Conservation (phyloP, 768 basidiomycete species). For the Mycena vulgaris region DNA sequence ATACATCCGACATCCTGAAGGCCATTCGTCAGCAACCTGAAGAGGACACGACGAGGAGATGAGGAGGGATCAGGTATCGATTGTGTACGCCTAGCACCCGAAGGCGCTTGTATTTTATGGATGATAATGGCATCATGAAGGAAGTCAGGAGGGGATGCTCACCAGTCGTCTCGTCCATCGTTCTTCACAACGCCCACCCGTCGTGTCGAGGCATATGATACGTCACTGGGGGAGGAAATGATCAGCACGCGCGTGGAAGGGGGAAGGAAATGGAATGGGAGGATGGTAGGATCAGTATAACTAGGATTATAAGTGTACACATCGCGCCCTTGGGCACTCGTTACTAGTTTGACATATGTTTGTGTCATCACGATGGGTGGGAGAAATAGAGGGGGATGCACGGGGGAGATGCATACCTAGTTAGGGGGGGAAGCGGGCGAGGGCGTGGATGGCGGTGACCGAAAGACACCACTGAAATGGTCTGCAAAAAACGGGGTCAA, state of each 20-base stretch:
- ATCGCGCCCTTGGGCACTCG: slow-evolving; percentile 19
- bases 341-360: slow-evolving; percentile 20
- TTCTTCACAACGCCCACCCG: too few relatives aligned
- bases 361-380: slow-evolving; percentile 9
- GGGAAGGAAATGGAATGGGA: not conserved
- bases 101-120: not conserved
- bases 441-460: not conserved
- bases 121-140: not conserved
- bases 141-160: not conserved
- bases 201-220: too few relatives aligned
- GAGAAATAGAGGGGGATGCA: too few relatives aligned
- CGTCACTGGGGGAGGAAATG: not conserved
- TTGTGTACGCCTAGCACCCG: not conserved
- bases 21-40: too few relatives aligned
- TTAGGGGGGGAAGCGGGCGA: not conserved
- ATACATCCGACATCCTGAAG: too few relatives aligned
- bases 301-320: slow-evolving; percentile 16
- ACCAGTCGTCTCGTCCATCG: not conserved
- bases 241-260: not conserved
- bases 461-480: too few relatives aligned
- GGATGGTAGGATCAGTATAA: not conserved
- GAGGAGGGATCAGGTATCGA: not conserved
- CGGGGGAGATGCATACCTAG: not conserved
- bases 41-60: not conserved
- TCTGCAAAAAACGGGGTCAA: too few relatives aligned